Conservation (phyloP, 352 stramenopile species). For the Elongisporangium prolatum region DNA sequence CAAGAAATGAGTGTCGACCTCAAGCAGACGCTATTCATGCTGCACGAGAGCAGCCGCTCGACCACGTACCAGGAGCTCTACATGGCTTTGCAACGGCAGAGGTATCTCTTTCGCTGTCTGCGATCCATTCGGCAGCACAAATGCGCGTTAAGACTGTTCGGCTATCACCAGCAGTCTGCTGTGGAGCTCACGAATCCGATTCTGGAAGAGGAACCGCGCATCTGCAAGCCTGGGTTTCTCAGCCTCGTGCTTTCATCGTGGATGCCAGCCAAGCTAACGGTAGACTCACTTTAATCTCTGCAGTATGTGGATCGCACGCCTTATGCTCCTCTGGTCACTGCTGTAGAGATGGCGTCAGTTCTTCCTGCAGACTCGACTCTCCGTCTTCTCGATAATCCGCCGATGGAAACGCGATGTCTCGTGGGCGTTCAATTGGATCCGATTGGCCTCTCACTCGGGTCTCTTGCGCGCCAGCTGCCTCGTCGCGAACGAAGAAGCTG, state of each 20-base stretch:
- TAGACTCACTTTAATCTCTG: constrained; percentile 7
- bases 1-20: constrained; percentile 23
- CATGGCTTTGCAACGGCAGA: constrained; percentile 31
- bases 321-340: neutral
- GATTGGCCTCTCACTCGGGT: constrained; percentile 32
- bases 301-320: constrained; percentile 1
- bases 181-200: constrained; percentile 30
- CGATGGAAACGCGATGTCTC: constrained; percentile 17
- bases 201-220: constrained; percentile 28
- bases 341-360: constrained; percentile 40
- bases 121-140: constrained; percentile 38
- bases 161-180: constrained; percentile 49
- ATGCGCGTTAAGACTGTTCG: constrained; percentile 54
- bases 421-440: constrained; percentile 26
- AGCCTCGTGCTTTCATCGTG: constrained; percentile 48
- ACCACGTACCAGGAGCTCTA: constrained; percentile 29
- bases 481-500: constrained; percentile 20
- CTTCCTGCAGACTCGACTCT: constrained; percentile 25
- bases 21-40: constrained; percentile 41
- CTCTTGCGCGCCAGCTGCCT: constrained; percentile 40
- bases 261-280: constrained; percentile 27
- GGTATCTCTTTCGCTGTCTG: constrained; percentile 35
- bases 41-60: constrained; percentile 32
- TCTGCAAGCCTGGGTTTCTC: constrained; percentile 40
- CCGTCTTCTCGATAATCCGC: constrained; percentile 32